phyloP scores from a whole-genome alignment of 441 rosid genomes.

The Geranium incanum region DNA sequence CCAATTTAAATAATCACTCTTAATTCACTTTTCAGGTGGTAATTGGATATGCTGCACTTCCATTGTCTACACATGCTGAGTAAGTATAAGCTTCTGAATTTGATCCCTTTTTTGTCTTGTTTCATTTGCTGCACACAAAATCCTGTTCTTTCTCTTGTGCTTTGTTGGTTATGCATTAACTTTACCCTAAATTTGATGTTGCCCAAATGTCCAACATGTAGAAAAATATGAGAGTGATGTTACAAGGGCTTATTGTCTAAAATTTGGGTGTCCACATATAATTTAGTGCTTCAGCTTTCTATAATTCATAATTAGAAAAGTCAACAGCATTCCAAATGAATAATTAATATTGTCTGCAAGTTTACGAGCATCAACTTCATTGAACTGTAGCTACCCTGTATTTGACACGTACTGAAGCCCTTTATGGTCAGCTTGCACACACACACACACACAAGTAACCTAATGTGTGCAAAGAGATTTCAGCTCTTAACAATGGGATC shows the following conservation, averaged over 20 bases:
- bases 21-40: constrained; percentile 50
- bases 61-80: constrained; percentile 85
- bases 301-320: background rate
- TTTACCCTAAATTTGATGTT: background rate
- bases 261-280: background rate
- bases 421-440: background rate
- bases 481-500: background rate
- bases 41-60: constrained; percentile 92
- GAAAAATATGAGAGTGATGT: background rate
- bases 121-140: background rate
- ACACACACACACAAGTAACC: background rate
- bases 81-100: constrained; percentile 39
- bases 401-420: constrained; percentile 2
- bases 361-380: background rate
- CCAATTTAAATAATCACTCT: constrained; percentile 13
- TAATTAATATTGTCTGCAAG: background rate
- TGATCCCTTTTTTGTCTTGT: constrained; percentile 13
- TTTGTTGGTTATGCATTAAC: background rate
- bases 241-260: background rate
- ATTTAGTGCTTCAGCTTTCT: background rate
- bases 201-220: background rate
- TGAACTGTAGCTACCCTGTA: background rate
- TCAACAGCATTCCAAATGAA: background rate
- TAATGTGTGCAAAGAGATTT: background rate
- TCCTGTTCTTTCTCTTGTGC: background rate